Evolutionary conservation across 202 grass and related monocot genomes (phyloP), one percentile per base, ranked within the genome.

Genomic region (Zoysia matrella): DNA sequence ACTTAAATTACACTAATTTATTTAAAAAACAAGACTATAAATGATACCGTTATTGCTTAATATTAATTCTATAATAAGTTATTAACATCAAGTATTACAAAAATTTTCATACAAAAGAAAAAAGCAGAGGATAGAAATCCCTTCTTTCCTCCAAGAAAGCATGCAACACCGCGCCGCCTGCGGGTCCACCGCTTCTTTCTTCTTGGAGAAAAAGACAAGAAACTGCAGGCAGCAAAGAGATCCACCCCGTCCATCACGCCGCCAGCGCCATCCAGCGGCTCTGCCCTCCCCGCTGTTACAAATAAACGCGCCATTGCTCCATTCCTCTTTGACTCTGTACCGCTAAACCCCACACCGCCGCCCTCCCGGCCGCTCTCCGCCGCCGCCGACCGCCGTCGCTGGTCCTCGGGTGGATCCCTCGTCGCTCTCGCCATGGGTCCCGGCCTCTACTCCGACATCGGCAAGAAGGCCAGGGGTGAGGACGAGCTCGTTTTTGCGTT

Each of bases 391-490:
- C 48, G 18, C 46, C 43, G 36, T 71, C 48, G 22, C 22, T 13
- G 10, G 4, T 77, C 56, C 50, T 73, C 42, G 6, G 11, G 30
- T 67, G 73, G 66, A 45, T 39, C 56, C 5, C 15, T 52, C 45
- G 2, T 48, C 65, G 55, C 8, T 53, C 45, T 51, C 52, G 11
- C 83, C 67, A 89, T 85, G 90, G 92, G 88, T 70, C 95, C 90
- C 42, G 88, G 92, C 13, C 85, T 98, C 65, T 98, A 95, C 84
- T 79, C 72, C 54, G 92, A 98, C 54, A 93, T 98, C 73, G 88
- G 86, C 54, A 94, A 85, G 80, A 98, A 93, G 80, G 54, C 95
- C 16, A 89, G 88, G 89, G 92, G 92, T 94, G 7, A 72, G 52
- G 5, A 79, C 56, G 51, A 9, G 66, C 70, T 13, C 42, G 42